A percentile compares a stretch with the other conserved stretches of the same genome.
Conservation (phyloP, 2,329 filamentous ascomycete genomes). For the Paraphoma sp. region DNA sequence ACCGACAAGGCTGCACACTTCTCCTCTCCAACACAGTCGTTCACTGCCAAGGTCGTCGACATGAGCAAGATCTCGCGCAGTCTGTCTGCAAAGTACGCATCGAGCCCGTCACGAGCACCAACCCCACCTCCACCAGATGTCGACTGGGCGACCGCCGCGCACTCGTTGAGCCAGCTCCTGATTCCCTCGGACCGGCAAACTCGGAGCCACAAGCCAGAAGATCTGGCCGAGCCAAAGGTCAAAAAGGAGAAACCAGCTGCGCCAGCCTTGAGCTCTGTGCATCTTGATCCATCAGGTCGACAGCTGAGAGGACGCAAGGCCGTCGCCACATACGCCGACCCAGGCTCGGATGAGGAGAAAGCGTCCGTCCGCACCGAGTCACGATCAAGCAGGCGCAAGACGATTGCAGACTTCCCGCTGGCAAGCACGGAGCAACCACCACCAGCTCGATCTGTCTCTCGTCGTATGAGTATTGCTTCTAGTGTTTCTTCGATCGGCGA, state of each 20-base stretch:
- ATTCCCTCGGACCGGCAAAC: constrained; percentile 79
- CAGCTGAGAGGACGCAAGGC: constrained; percentile 75
- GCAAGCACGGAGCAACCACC: constrained; percentile 29
- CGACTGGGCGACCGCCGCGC: constrained; percentile 82
- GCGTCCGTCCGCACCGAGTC: constrained; percentile 29
- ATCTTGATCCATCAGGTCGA: constrained; percentile 59
- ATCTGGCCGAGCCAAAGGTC: constrained; percentile 68
- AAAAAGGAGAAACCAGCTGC: constrained; percentile 60
- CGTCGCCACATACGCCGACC: constrained; percentile 58
- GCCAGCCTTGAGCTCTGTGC: constrained; percentile 39
- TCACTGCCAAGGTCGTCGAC: constrained; percentile 77
- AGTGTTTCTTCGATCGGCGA: constrained; percentile 50
- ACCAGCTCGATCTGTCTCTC: constrained; percentile 32
- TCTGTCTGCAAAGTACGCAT: constrained; percentile 57
- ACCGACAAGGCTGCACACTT: constrained; percentile 72
- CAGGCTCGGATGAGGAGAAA: constrained; percentile 52
- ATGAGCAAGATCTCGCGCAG: constrained; percentile 70
- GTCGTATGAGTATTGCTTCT: constrained; percentile 56
- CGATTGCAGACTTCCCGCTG: constrained; percentile 47
- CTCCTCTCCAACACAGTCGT: constrained; percentile 86
- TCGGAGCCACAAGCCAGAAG: constrained; percentile 76
- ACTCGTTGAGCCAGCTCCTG: constrained; percentile 81
- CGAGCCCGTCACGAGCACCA: constrained; percentile 52
- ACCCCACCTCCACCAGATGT: constrained; percentile 81
- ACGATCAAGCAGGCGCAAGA: constrained; percentile 43